These are phyloP conservation scores for Colletotrichum incanum DNA, from an alignment of 2,329 filamentous ascomycete species.

Conservation along the genomic window DNA sequence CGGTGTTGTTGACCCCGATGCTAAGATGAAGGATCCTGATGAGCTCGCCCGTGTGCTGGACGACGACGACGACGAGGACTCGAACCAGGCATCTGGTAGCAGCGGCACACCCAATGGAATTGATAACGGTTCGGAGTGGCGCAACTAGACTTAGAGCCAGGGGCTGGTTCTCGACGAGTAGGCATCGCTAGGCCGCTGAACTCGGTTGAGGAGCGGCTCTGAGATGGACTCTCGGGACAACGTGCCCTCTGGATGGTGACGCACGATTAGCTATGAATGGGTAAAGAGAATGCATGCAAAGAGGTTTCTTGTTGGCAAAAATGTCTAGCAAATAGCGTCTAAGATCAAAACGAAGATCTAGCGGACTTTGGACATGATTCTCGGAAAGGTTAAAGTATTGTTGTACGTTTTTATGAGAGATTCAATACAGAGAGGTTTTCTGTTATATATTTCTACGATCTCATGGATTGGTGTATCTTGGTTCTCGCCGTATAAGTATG, in stretches of 20 bases:
- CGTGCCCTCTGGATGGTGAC: neutral
- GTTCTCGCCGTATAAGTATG: neutral
- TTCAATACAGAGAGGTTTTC: constrained; percentile 18
- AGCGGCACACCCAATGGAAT: constrained; percentile 56
- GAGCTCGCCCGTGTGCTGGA: constrained; percentile 74
- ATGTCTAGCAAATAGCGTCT: neutral
- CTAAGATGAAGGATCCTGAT: constrained; percentile 77
- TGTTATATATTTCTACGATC: neutral
- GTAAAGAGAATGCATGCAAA: neutral
- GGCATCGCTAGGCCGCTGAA: neutral
- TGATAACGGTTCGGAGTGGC: constrained; percentile 65
- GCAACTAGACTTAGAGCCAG: constrained; percentile 41
- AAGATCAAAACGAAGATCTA: neutral
- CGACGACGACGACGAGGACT: constrained; percentile 70
- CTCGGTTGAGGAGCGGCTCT: too few relatives aligned
- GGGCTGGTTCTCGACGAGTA: neutral
- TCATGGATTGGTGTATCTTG: neutral
- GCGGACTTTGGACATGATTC: constrained; percentile 5
- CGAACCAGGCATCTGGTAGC: constrained; percentile 45
- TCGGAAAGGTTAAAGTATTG: constrained; percentile 3
- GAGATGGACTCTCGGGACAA: neutral
- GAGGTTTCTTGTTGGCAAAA: neutral
- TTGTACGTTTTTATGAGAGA: constrained; percentile 14
- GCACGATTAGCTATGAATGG: constrained; percentile 4
- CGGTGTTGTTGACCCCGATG: constrained; percentile 70